phyloP scores from a whole-genome alignment of 352 stramenopile genomes.

The Phytophthora pinifolia region DNA sequence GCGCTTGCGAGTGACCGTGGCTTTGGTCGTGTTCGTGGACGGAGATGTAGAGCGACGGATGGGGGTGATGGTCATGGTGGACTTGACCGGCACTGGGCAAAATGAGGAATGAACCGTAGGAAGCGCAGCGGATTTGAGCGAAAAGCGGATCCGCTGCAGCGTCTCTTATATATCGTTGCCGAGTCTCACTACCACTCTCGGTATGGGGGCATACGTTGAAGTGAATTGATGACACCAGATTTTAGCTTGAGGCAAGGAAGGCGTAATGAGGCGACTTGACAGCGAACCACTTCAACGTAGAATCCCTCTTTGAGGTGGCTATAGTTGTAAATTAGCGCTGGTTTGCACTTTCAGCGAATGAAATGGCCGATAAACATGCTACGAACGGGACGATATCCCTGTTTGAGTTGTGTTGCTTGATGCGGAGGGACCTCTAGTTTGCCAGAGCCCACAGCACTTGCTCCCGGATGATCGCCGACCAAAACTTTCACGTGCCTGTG shows the following conservation, averaged over 20 bases:
- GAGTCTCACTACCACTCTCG: constrained; percentile 36
- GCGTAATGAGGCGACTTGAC: neutral
- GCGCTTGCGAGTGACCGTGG: constrained; percentile 14
- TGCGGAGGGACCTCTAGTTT: too few relatives aligned
- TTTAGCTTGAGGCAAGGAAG: neutral
- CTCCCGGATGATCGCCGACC: neutral
- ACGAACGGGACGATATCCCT: too few relatives aligned
- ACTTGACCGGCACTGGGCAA: constrained; percentile 19
- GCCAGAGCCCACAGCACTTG: too few relatives aligned
- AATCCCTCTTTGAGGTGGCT: neutral
- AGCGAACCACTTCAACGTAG: neutral
- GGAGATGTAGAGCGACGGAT: neutral
- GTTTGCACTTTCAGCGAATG: too few relatives aligned
- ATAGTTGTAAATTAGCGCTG: too few relatives aligned
- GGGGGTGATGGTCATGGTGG: neutral
- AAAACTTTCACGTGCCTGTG: constrained; percentile 18
- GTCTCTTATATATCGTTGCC: constrained; percentile 27
- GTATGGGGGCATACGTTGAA: constrained; percentile 25
- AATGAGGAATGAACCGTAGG: constrained; percentile 40
- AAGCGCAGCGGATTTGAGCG: constrained; percentile 11
- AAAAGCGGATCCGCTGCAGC: neutral
- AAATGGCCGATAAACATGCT: too few relatives aligned
- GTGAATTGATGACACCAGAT: constrained; percentile 41
- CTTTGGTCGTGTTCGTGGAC: neutral
- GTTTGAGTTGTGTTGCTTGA: too few relatives aligned